A percentile compares a stretch with the other conserved stretches of the same genome.
phyloP scores from a whole-genome alignment of 23 red algal genomes.

The Gracilaria gracilis region DNA sequence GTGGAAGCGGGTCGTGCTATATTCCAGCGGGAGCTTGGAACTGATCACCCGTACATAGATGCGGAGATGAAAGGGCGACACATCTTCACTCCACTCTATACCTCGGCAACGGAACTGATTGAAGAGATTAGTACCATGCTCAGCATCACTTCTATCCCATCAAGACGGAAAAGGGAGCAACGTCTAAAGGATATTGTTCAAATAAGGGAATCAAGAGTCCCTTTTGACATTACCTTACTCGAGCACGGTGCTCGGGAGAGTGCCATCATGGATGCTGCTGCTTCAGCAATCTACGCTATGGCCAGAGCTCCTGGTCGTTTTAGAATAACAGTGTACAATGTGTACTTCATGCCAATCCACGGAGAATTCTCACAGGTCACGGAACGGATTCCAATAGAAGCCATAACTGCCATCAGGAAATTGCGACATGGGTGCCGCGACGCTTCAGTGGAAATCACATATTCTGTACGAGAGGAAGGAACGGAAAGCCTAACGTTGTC shows the following conservation, averaged over 20 bases:
- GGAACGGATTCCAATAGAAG: conserved; percentile 38
- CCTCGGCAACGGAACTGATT: conserved; percentile 40
- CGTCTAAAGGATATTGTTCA: conserved; percentile 47
- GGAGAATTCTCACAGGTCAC: conserved; percentile 33
- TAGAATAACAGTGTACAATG: conserved; percentile 43
- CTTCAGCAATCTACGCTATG: conserved; percentile 57
- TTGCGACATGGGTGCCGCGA: conserved; percentile 64
- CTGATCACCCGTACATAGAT: conserved; percentile 69
- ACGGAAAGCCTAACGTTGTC: not conserved
- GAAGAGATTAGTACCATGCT: conserved; percentile 49
- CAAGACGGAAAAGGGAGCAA: conserved; percentile 40
- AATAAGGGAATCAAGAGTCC: conserved; percentile 38
- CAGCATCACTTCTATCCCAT: conserved; percentile 22
- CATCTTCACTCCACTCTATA: conserved; percentile 60
- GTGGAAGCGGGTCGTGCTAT: conserved; percentile 30
- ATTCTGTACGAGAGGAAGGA: conserved; percentile 11
- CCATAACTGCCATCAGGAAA: conserved; percentile 30
- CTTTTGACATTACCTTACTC: conserved; percentile 70
- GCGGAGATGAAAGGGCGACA: conserved; percentile 43
- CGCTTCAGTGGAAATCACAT: conserved; percentile 63
- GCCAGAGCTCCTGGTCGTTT: conserved; percentile 64
- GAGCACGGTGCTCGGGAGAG: conserved; percentile 56
- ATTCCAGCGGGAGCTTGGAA: conserved; percentile 63
- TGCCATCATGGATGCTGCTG: conserved; percentile 58
- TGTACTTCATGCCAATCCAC: conserved; percentile 85